Percentiles rank a stretch among this genome's conserved stretches.
Conservation (phyloP, 139 green algal species). For the Coelastrella sp. region DNA sequence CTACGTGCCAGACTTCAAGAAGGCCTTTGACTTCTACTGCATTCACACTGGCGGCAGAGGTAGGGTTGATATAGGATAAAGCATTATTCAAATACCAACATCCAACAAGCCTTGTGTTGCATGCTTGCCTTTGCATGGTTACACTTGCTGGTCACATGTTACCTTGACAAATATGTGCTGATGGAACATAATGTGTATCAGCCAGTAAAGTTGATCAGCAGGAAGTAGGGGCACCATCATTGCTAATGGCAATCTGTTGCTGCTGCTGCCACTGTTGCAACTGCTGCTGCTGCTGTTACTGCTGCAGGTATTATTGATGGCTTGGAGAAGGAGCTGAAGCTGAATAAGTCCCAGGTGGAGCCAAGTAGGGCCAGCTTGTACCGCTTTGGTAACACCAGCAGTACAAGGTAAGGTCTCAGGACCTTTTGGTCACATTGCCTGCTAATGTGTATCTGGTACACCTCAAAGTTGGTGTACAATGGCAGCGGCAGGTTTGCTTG, state of each 20-base stretch:
- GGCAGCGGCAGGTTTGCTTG: too few species aligned
- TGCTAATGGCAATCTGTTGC: too few species aligned
- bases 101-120: too few species aligned
- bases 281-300: constrained; percentile 11
- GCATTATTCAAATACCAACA: neutral
- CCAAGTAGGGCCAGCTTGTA: constrained; percentile 86
- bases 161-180: too few species aligned
- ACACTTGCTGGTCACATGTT: neutral
- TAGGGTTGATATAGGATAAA: neutral
- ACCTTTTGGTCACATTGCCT: too few species aligned
- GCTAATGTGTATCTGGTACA: too few species aligned
- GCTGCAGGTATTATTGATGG: constrained; percentile 81
- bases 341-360: constrained; percentile 68
- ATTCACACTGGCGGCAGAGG: constrained; percentile 89
- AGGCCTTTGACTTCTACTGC: constrained; percentile 96
- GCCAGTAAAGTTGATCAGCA: too few species aligned
- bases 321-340: constrained; percentile 94
- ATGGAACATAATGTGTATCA: too few species aligned
- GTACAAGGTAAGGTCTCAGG: constrained; percentile 39
- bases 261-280: neutral
- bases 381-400: constrained; percentile 85
- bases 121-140: too few species aligned
- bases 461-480: too few species aligned
- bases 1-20: constrained; percentile 98
- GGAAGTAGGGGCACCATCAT: too few species aligned